Conservation (phyloP, 2,329 filamentous ascomycete genomes). For the Calonectria henricotiae region DNA sequence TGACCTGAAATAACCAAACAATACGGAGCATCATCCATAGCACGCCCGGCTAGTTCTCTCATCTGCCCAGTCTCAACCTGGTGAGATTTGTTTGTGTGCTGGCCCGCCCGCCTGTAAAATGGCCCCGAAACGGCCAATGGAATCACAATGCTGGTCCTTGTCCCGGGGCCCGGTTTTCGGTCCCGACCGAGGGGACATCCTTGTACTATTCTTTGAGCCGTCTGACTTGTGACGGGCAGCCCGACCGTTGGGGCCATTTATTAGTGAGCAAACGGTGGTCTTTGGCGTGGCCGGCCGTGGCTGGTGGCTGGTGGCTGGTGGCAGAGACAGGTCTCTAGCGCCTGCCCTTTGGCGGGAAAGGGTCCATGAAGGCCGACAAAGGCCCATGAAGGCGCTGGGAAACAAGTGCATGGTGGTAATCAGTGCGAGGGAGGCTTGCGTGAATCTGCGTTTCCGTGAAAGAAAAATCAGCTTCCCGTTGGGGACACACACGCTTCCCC, state of each 20-base stretch:
- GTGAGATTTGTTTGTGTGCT: constrained; percentile 34
- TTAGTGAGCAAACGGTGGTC: constrained; percentile 3
- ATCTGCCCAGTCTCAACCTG: constrained; percentile 5
- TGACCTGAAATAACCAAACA: not conserved
- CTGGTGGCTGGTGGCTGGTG: constrained; percentile 17
- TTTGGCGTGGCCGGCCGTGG: not conserved
- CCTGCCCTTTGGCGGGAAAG: not conserved
- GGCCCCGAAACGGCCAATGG: constrained; percentile 29
- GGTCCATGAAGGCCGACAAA: too few relatives aligned
- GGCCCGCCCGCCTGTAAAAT: constrained; percentile 34
- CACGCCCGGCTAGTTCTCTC: not conserved
- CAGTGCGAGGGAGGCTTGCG: not conserved
- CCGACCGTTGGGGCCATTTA: constrained; percentile 19
- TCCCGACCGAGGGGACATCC: constrained; percentile 39
- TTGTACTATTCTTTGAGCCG: constrained; percentile 29
- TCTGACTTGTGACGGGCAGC: constrained; percentile 18
- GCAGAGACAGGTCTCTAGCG: not conserved
- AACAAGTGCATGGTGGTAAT: not conserved
- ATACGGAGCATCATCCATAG: not conserved
- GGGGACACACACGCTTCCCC: constrained; percentile 27
- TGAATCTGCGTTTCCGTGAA: constrained; percentile 2
- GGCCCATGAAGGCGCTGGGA: not conserved
- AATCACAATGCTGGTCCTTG: constrained; percentile 36
- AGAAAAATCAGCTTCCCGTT: constrained; percentile 26
- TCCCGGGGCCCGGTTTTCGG: constrained; percentile 32